phyloP scores from a whole-genome alignment of 768 basidiomycete species.

The Tulasnella sp. region DNA sequence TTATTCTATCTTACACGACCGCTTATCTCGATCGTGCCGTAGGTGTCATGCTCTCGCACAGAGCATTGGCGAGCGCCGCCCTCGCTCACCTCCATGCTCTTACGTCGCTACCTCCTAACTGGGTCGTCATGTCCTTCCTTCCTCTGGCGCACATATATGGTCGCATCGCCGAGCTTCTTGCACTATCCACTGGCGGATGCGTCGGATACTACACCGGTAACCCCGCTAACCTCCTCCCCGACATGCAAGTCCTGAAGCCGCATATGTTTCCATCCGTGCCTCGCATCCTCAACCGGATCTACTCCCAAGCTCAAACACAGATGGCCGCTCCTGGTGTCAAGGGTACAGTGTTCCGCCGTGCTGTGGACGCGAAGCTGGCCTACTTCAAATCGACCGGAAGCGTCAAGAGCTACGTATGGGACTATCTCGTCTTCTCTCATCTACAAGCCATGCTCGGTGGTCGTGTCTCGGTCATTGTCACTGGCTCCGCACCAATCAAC shows the following conservation, averaged over 20 bases:
- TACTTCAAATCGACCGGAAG: constrained; percentile 57
- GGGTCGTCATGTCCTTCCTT: constrained; percentile 13
- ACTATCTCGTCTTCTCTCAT: constrained; percentile 74
- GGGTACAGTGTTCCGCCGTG: constrained; percentile 58
- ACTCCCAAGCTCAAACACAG: constrained; percentile 35
- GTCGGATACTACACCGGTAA: constrained; percentile 90
- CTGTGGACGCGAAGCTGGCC: constrained; percentile 63
- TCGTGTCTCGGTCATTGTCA: constrained; percentile 49
- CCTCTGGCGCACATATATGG: constrained; percentile 65
- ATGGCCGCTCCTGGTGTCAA: constrained; percentile 60
- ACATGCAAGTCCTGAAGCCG: constrained; percentile 73
- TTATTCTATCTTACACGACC: background rate
- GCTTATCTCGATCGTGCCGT: background rate
- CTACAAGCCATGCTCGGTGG: constrained; percentile 82
- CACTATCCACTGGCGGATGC: constrained; percentile 52
- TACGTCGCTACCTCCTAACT: background rate
- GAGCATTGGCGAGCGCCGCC: background rate
- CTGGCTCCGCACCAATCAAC: constrained; percentile 85
- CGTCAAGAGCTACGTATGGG: constrained; percentile 72
- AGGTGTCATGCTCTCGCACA: constrained; percentile 33
- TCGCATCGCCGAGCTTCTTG: constrained; percentile 34
- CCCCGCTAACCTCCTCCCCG: constrained; percentile 74
- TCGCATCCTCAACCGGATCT: constrained; percentile 74
- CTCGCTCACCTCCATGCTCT: background rate
- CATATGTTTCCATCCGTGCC: constrained; percentile 68